Conservation (phyloP, 23 red algal species). For the Cyanidium caldarium region DNA sequence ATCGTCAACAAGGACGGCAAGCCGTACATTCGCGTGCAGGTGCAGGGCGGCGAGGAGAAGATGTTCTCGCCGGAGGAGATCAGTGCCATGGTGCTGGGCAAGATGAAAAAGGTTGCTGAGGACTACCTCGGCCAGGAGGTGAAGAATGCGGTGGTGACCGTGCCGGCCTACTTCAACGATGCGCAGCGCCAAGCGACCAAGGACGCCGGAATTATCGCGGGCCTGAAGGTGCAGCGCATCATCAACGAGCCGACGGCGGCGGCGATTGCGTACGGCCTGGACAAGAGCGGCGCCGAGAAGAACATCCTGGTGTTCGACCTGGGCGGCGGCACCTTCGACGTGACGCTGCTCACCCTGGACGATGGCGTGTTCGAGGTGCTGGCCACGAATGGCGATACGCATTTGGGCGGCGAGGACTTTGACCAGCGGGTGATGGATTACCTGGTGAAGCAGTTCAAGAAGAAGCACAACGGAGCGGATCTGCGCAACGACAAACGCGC, state of each 20-base stretch:
- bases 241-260: conserved; percentile 98
- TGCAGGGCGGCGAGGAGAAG: conserved; percentile 54
- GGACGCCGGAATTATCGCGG: conserved; percentile 90
- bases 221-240: conserved; percentile 79
- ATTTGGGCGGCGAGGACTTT: conserved; percentile 97
- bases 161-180: conserved; percentile 96
- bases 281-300: conserved; percentile 73
- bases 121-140: conserved; percentile 80
- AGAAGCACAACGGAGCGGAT: conserved; percentile 76
- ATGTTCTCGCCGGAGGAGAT: conserved; percentile 88
- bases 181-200: conserved; percentile 84
- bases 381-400: conserved; percentile 94
- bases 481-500: conserved; percentile 72
- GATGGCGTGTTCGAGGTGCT: conserved; percentile 95
- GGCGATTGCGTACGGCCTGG: conserved; percentile 84
- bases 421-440: conserved; percentile 97
- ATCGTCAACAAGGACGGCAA: conserved; percentile 84
- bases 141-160: conserved; percentile 69
- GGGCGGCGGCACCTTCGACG: conserved; percentile 95
- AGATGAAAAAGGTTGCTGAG: conserved; percentile 94
- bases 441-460: conserved; percentile 95
- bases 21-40: conserved; percentile 62
- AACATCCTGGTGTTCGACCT: conserved; percentile 98
- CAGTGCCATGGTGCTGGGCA: conserved; percentile 80
- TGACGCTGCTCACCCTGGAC: conserved; percentile 92